Evolutionary conservation across 176 grass and related monocot species (phyloP), one percentile per base, ranked within the genome.

Genomic region (Saccharum officinarum): DNA sequence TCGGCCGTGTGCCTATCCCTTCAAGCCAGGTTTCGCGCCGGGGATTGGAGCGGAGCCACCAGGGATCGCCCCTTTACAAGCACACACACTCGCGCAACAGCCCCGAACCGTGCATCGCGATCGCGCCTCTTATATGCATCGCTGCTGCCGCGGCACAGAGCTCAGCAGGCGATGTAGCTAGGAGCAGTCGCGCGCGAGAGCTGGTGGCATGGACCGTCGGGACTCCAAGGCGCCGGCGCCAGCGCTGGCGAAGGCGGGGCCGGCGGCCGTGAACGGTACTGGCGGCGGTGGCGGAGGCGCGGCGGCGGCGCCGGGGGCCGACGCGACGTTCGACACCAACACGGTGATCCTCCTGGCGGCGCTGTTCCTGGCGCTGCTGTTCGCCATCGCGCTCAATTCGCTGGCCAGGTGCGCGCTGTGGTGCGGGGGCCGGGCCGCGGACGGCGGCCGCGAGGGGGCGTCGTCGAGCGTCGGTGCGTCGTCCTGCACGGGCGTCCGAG

Each of bases 311-410:
- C 12, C 88, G 2, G 42, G 17, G 9, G 4, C 1, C 12, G 86
- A 81, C 65, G 79, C 83, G 67, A 82, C 71, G 80, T 92, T 94
- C 85, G 94, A 97, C 90, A 84, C 89, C 1, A 97, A 94, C 82
- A 92, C 92, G 85, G 89, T 97, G 39, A 90, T 97, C 80, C 94
- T 97, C 59, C 92, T 97, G 0, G 87, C 85, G 4, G 92, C 94
- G 69, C 83, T 97, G 17, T 88, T 97, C 71, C 86, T 91, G 62
- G 89, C 89, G 52, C 67, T 97, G 36, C 75, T 97, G 49, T 85
- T 85, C 82, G 92, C 80, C 22, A 37, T 97, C 45, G 87, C 76
- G 55, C 82, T 97, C 75, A 92, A 97, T 83, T 90, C 89, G 63
- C 63, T 97, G 67, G 87, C 85, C 10, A 87, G 94, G 41, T 97